A percentile compares a stretch with the other conserved stretches of the same genome.
Evolutionary conservation across 139 green algal species (phyloP).

Genomic region (Coccomyxa sp.): DNA sequence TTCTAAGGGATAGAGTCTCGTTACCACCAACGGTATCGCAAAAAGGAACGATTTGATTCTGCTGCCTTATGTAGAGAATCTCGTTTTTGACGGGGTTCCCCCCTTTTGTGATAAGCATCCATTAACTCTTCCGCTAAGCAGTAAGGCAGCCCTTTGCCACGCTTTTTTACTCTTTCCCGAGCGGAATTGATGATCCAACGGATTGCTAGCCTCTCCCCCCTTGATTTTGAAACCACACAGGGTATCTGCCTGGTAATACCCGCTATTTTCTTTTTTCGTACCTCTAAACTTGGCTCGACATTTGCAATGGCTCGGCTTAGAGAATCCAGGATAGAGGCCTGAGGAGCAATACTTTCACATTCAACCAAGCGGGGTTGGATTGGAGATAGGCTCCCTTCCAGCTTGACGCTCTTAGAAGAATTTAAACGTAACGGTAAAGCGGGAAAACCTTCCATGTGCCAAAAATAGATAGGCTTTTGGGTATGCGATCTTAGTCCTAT

Average conservation of each 20-base stretch:
- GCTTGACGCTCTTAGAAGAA: background rate
- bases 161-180: slow-evolving; percentile 41
- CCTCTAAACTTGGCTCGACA: slow-evolving; percentile 36
- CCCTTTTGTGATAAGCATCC: slow-evolving; percentile 38
- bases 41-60: slow-evolving; percentile 41
- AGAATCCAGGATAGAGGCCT: slow-evolving; percentile 15
- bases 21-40: slow-evolving; percentile 50
- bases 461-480: too few species aligned
- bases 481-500: too few species aligned
- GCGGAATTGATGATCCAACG: slow-evolving; percentile 41
- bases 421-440: too few species aligned
- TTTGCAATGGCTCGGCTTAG: slow-evolving; percentile 25
- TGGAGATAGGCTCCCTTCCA: slow-evolving; percentile 8
- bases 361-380: background rate
- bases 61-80: slow-evolving; percentile 38
- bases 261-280: slow-evolving; percentile 33
- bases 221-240: slow-evolving; percentile 31
- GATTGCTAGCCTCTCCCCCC: slow-evolving; percentile 33
- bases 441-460: too few species aligned
- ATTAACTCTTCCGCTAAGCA: slow-evolving; percentile 42
- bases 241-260: slow-evolving; percentile 39
- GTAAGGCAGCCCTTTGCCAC: slow-evolving; percentile 23
- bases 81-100: slow-evolving; percentile 33
- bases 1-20: too few species aligned
- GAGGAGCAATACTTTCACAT: slow-evolving; percentile 1